Evolutionary conservation across 176 grass and related monocot species (phyloP).

Genomic region (Luzula sylvatica): DNA sequence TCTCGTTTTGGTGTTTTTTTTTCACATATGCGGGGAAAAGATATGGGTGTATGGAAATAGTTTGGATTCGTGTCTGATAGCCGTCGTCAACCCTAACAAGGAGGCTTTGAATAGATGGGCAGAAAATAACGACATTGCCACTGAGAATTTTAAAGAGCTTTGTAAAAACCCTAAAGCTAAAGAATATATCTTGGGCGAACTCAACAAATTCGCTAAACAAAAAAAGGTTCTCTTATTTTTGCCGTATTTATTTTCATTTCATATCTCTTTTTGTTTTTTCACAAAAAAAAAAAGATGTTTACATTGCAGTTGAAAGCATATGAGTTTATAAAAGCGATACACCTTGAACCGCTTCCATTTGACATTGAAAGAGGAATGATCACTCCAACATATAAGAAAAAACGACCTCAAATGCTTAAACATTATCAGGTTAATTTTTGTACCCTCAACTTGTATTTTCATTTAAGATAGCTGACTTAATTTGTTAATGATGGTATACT

Average conservation of each 20-base stretch:
- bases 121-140: conserved; percentile 34
- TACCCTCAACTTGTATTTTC: background rate
- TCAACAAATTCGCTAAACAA: conserved; percentile 51
- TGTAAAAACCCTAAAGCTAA: conserved; percentile 49
- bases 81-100: conserved; percentile 65
- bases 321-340: conserved; percentile 63
- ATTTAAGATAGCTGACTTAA: background rate
- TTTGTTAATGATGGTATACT: background rate
- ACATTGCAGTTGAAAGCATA: conserved; percentile 68
- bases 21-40: conserved; percentile 42
- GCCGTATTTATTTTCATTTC: background rate
- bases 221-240: conserved; percentile 52
- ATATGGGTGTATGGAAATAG: conserved; percentile 96
- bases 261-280: background rate
- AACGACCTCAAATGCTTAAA: conserved; percentile 78
- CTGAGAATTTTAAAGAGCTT: conserved; percentile 31
- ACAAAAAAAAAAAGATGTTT: background rate
- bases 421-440: conserved; percentile 55
- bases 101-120: conserved; percentile 61
- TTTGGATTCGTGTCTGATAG: conserved; percentile 78
- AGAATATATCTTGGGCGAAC: conserved; percentile 56
- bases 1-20: conserved; percentile 22
- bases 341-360: conserved; percentile 69
- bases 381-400: conserved; percentile 94
- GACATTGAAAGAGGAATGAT: conserved; percentile 77